Evolutionary conservation across 2,329 filamentous ascomycete species (phyloP), one percentile per base, ranked within the genome.

Genomic region (Scedosporium dehoogii): DNA sequence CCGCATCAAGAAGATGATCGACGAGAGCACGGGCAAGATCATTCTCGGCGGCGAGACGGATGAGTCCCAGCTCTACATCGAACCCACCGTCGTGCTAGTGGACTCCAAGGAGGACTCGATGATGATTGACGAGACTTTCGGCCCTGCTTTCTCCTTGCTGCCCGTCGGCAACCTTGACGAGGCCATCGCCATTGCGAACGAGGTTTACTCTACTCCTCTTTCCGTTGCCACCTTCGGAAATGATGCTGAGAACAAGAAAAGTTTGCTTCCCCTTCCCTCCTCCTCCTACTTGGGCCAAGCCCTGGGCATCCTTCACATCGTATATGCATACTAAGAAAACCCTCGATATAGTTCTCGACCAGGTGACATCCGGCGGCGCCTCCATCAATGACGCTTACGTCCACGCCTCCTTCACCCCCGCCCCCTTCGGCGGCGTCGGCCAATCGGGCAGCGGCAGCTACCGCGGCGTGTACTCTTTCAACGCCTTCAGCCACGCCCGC

Each of bases 31-130:
- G 65, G 94, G 94, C 73, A 89, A 90, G 76, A 91, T 99, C 66
- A 80, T 97, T 58, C 78, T 96, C 69, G 94, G 94, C 60, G 94
- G 94, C 58, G 85, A 87, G 62, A 87, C 89, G 77, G 91, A 97
- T 73, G 87, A 90, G 71, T 79, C 82, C 42, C 83, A 91, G 38
- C 85, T 89, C 59, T 97, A 89, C 75, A 94, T 99, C 68, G 91
- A 93, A 72, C 91, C 92, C 0, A 99, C 94, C 0, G 86, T 93
- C n/a, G 86, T 99, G n/a, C 81, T 91, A 64, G 88, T 97, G 44
- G 81, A 90, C 67, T 86, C 85, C 65, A 64, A 75, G 29, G 82
- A 92, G 58, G 93, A 96, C 75, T 82, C 87, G 6, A 84, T 97
- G 74, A 83, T 97, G 70, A 77, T 78, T 25, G 85, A 96, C 66